Conservation (phyloP, 2,329 filamentous ascomycete species). For the Claviceps maximensis region DNA sequence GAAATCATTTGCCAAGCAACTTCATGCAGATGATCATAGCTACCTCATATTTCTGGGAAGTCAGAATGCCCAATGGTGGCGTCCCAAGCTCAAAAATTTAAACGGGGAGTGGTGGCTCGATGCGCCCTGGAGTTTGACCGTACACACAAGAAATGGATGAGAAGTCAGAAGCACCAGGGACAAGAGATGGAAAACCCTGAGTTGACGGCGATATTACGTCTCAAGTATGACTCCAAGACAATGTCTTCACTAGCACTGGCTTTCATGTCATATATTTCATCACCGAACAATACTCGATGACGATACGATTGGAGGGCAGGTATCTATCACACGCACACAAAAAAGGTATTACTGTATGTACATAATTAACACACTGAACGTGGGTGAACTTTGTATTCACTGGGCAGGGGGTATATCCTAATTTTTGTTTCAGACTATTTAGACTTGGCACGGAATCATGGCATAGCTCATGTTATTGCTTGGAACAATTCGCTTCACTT, state of each 20-base stretch:
- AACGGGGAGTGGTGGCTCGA: constrained; percentile 17
- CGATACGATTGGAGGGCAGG: background rate
- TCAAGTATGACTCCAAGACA: background rate
- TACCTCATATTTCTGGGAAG: constrained; percentile 15
- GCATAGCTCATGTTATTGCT: background rate
- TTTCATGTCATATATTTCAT: background rate
- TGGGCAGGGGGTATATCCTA: background rate
- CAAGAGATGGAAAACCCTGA: background rate
- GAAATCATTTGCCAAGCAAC: constrained; percentile 9
- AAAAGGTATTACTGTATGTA: background rate
- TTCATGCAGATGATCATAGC: constrained; percentile 12
- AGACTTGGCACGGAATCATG: background rate
- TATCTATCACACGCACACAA: background rate
- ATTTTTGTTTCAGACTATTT: background rate
- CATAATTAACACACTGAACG: background rate
- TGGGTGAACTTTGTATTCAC: background rate
- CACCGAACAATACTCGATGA: background rate
- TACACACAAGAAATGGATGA: constrained; percentile 8
- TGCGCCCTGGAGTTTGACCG: constrained; percentile 14
- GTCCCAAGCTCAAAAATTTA: constrained; percentile 12
- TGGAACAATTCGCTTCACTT: background rate
- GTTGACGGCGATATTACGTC: background rate
- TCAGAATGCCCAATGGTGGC: constrained; percentile 16
- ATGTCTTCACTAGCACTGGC: background rate
- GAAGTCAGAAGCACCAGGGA: background rate